Percentiles rank a stretch among this genome's conserved stretches.
Evolutionary conservation across 169 alveolate genomes (phyloP).

Genomic region (Theileria parva): DNA sequence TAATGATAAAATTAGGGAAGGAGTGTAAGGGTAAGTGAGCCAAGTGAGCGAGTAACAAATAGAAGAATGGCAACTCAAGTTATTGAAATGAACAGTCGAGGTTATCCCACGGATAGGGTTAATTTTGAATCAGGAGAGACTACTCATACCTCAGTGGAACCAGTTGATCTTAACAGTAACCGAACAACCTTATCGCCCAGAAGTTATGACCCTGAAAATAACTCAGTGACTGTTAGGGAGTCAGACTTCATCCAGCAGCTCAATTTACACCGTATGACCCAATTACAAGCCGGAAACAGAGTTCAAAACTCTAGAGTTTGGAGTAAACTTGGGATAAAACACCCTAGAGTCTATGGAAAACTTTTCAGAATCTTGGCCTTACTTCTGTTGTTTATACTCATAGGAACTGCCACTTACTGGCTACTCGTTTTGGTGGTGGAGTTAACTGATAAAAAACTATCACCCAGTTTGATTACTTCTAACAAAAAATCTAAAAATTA

Average conservation of each 20-base stretch:
- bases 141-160: not conserved
- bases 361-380: not conserved
- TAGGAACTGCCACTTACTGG: not conserved
- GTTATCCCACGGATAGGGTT: not conserved
- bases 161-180: not conserved
- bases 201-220: constrained; percentile 3
- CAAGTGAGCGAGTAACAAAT: not conserved
- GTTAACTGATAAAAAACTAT: not conserved
- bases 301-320: not conserved
- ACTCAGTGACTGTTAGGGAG: not conserved
- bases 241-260: not conserved
- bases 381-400: constrained; percentile 1
- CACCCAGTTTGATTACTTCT: constrained; percentile 1
- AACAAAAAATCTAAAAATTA: not conserved
- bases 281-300: not conserved
- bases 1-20: not conserved
- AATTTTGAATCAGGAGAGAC: not conserved
- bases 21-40: not conserved
- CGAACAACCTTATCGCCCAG: constrained; percentile 1
- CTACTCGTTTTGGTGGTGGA: constrained; percentile 7
- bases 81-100: not conserved
- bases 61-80: constrained; percentile 1
- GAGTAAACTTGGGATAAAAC: not conserved
- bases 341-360: not conserved
- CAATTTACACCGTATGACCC: not conserved